Conservation (phyloP, 2,329 filamentous ascomycete genomes). For the Aspergillus versicolor region DNA sequence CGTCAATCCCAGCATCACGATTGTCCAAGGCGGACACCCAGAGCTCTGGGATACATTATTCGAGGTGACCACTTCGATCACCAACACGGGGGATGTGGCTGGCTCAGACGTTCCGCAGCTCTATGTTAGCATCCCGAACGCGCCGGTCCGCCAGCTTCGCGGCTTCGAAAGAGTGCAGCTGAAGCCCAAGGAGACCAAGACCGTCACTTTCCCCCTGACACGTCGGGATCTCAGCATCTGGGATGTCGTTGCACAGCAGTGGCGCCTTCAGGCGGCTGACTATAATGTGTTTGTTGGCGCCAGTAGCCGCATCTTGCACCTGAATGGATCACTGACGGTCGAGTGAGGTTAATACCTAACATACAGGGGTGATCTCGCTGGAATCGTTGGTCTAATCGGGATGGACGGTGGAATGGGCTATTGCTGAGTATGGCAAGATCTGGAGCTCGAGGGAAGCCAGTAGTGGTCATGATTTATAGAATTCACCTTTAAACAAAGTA, state of each 20-base stretch:
- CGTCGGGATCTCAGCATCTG: not conserved
- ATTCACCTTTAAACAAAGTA: no score
- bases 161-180: not conserved
- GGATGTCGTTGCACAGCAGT: not conserved
- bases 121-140: not conserved
- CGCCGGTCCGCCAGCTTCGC: not conserved
- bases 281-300: not conserved
- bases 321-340: no score
- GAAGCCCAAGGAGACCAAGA: not conserved
- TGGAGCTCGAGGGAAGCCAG: no score
- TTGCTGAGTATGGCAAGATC: no score
- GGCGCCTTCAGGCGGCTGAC: not conserved
- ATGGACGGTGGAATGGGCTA: no score
- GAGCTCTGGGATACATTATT: not conserved
- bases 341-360: no score
- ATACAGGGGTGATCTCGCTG: no score
- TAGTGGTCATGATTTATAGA: no score
- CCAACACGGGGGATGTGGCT: not conserved
- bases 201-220: not conserved
- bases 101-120: not conserved
- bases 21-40: not conserved
- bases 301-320: not conserved
- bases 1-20: not conserved
- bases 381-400: no score
- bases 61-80: not conserved